phyloP scores from a whole-genome alignment of 2,329 filamentous ascomycete genomes.

The Trichoderma sp. region DNA sequence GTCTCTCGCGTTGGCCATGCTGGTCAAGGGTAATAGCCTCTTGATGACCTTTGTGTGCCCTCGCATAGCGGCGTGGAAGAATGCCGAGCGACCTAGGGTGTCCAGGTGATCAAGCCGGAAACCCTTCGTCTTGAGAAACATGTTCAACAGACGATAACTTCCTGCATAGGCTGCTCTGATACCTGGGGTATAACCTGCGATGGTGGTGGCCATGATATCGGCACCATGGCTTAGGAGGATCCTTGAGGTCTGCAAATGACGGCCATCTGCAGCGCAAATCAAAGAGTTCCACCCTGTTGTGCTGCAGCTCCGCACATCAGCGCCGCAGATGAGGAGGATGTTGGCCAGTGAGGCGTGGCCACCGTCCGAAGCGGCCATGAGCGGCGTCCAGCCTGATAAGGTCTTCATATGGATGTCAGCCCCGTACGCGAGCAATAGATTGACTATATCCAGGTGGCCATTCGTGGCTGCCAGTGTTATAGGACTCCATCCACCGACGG shows the following conservation, averaged over 20 bases:
- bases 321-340: slow-evolving; percentile 14
- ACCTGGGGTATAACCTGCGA: slow-evolving; percentile 1
- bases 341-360: slow-evolving; percentile 5
- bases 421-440: background rate
- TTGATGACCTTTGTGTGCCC: slow-evolving; percentile 10
- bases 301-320: slow-evolving; percentile 4
- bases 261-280: slow-evolving; percentile 5
- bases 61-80: slow-evolving; percentile 23
- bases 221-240: slow-evolving; percentile 19
- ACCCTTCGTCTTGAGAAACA: background rate
- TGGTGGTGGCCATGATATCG: background rate
- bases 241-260: background rate
- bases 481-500: background rate
- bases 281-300: slow-evolving; percentile 16
- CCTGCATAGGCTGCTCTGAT: slow-evolving; percentile 18
- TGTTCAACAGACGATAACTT: background rate
- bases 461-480: slow-evolving; percentile 13
- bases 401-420: slow-evolving; percentile 14
- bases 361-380: slow-evolving; percentile 11
- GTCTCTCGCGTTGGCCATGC: background rate
- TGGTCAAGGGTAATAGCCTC: background rate
- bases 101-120: slow-evolving; percentile 14
- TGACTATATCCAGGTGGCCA: slow-evolving; percentile 1
- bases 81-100: slow-evolving; percentile 5
- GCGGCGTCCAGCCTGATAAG: slow-evolving; percentile 11